Conservation (phyloP, 306 rosid species). For the Lithocarpus polystachyus region DNA sequence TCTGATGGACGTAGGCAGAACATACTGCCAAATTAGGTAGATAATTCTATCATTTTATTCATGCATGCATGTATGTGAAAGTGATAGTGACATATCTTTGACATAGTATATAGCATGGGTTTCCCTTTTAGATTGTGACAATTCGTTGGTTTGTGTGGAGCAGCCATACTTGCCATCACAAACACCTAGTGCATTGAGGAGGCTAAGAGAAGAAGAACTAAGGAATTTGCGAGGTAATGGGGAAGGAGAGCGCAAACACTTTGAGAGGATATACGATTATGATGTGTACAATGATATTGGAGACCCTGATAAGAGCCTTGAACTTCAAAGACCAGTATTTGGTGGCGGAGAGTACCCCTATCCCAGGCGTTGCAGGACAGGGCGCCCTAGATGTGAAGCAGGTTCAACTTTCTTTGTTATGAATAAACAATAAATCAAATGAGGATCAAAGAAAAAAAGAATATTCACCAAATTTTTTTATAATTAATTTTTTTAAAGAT, state of each 20-base stretch:
- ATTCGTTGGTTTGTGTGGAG: neutral
- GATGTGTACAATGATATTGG: conserved; percentile 72
- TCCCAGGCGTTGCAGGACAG: conserved; percentile 69
- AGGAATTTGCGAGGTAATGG: conserved; percentile 51
- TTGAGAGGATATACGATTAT: conserved; percentile 66
- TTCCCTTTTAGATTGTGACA: too few relatives aligned
- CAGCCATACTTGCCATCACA: conserved; percentile 59
- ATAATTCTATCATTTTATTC: too few relatives aligned
- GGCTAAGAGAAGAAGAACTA: conserved; percentile 54
- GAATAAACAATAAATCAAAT: too few relatives aligned
- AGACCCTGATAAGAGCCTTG: conserved; percentile 38
- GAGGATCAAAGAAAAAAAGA: too few relatives aligned
- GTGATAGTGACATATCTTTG: too few relatives aligned
- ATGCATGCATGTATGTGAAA: too few relatives aligned
- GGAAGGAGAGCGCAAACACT: conserved; percentile 45
- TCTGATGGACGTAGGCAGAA: too few relatives aligned
- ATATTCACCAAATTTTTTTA: too few relatives aligned
- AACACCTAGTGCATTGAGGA: conserved; percentile 62
- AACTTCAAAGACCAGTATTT: conserved; percentile 52
- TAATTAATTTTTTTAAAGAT: too few relatives aligned
- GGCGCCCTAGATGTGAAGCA: conserved; percentile 36
- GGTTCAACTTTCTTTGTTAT: conserved; percentile 17
- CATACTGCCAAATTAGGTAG: too few relatives aligned
- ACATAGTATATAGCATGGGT: too few relatives aligned
- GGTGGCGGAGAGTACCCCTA: conserved; percentile 57